These are phyloP conservation scores for Naganishia friedmannii DNA, from an alignment of 768 basidiomycete genomes.

Conservation along the genomic window DNA sequence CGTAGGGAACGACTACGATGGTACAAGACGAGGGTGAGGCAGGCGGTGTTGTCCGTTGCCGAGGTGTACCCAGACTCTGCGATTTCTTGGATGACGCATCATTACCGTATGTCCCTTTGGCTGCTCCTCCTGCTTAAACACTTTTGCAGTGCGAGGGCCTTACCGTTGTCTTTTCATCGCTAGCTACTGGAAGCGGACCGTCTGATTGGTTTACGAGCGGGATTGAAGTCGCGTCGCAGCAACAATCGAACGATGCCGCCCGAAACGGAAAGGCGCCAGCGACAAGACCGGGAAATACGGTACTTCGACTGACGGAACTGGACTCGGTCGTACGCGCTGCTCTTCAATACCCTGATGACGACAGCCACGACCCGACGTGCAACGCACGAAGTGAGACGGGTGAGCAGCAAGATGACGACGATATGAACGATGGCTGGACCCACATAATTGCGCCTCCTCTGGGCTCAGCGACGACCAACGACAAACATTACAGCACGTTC, in stretches of 20 bases:
- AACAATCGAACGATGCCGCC: background rate
- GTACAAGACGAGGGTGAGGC: slow-evolving; percentile 32
- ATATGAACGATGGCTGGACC: too few relatives aligned
- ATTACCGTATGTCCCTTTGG: slow-evolving; percentile 32
- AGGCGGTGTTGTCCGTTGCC: slow-evolving; percentile 16
- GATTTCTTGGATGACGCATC: slow-evolving; percentile 35
- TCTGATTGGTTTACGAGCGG: slow-evolving; percentile 34
- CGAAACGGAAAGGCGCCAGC: background rate
- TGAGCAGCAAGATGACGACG: too few relatives aligned
- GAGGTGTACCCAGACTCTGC: slow-evolving; percentile 28
- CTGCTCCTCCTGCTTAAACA: background rate
- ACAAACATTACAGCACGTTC: background rate
- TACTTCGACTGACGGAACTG: slow-evolving; percentile 31
- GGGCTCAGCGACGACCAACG: slow-evolving; percentile 5
- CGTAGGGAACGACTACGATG: slow-evolving; percentile 33
- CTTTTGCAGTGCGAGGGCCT: too few relatives aligned
- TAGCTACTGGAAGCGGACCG: slow-evolving; percentile 27
- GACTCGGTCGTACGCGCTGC: slow-evolving; percentile 29
- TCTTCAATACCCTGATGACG: background rate
- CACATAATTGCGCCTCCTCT: too few relatives aligned
- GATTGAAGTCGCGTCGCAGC: background rate
- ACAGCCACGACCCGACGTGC: too few relatives aligned
- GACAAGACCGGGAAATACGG: slow-evolving; percentile 28
- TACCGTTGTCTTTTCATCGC: too few relatives aligned
- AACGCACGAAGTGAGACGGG: too few relatives aligned